Base-by-base conservation (phyloP, 192 early-diverging fungal species). In the Coemansia sp. region DNA sequence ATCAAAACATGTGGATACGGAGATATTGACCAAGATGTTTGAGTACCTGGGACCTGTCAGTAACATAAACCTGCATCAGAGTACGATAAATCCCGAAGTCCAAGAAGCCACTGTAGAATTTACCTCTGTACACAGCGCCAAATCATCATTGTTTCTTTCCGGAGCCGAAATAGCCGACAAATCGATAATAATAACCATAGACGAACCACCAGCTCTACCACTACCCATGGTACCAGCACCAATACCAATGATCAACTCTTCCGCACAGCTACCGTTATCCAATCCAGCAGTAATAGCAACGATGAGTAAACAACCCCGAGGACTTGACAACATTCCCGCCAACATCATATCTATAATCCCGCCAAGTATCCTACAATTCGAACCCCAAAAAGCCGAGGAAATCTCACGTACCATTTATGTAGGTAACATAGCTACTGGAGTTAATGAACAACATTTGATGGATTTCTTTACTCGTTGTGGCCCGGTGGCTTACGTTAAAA, bases 321-420 rank as follows among this genome's bases (percentile, higher is more conserved):
- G 18, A 57, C 67, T 66, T 48, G 74, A 69, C 39, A 72, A 73
- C 28, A 75, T 86, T 55, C 81, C 84, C 5, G 54, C 79, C 7
- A 68, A 77, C 61, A 34, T 76, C 0, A 58, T 51, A 7, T 84
- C 85, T 1, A 63, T 78, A 39, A 81, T 88, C 32, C 86, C 79
- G 11, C 85, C 87, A 17, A 75, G 83, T 1, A 75, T 87, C 9
- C 68, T 86, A 38, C 85, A 87, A 17, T 74, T 85, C 51, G 90
- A 92, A 72, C 90, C 91, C 0, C 67, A 66, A 6, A 88, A 89
- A 64, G 89, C 90, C 1, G 90, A 93, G 38, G 91, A 92, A 68
- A 93, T 92, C 57, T 85, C 90, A 3, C 84, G 91, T 7, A 93
- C 92, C 0, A 71, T 93, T 1, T 93, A 93, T 55, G 88, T 92